These are phyloP conservation scores for Chaetomium sp. DNA, from an alignment of 2,329 filamentous ascomycete species.

Conservation along the genomic window DNA sequence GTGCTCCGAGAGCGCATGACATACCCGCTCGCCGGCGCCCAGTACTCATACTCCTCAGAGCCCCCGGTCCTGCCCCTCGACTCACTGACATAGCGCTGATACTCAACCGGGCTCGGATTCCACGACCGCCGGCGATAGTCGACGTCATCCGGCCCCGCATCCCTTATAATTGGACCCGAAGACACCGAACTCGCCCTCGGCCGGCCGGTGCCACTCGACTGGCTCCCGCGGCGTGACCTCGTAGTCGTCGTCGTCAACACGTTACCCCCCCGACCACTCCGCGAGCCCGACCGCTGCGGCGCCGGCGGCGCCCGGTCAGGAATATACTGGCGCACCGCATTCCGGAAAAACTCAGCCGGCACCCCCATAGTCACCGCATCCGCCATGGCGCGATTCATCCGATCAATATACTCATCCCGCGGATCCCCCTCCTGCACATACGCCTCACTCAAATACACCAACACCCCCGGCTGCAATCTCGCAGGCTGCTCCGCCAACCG, in stretches of 20 bases:
- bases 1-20: background rate
- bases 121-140: background rate
- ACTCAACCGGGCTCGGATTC: background rate
- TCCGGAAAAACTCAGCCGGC: background rate
- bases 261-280: background rate
- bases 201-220: background rate
- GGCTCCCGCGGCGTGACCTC: background rate
- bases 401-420: background rate
- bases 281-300: background rate
- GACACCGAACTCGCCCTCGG: constrained; percentile 2
- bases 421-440: background rate
- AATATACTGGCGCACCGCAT: background rate
- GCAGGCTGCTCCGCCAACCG: background rate
- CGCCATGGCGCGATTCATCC: background rate
- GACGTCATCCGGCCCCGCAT: background rate
- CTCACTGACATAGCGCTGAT: background rate
- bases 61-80: background rate
- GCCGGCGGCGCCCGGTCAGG: background rate
- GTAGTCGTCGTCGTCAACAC: background rate
- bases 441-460: constrained; percentile 2
- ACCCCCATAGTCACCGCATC: background rate
- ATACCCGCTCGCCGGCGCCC: background rate
- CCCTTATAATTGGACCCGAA: background rate
- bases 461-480: background rate
- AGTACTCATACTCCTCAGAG: background rate